phyloP scores from a whole-genome alignment of 768 basidiomycete species.

The Mycena vitilis region DNA sequence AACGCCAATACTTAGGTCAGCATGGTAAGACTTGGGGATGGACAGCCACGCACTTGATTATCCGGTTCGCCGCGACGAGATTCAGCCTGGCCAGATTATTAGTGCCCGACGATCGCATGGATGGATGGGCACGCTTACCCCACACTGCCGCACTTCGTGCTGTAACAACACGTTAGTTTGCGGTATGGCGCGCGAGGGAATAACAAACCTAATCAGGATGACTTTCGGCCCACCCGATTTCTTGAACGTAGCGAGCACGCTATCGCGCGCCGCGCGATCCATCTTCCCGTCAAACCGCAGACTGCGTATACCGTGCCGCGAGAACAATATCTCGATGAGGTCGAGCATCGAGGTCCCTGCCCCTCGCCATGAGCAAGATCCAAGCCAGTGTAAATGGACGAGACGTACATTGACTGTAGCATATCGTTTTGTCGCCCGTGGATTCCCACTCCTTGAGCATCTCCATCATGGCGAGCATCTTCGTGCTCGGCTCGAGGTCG shows the following conservation, averaged over 20 bases:
- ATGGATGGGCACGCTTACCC: constrained; percentile 48
- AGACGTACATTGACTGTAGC: constrained; percentile 72
- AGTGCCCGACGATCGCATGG: neutral
- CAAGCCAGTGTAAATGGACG: constrained; percentile 32
- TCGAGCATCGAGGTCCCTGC: constrained; percentile 84
- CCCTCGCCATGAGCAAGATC: neutral
- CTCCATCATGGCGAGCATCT: constrained; percentile 70
- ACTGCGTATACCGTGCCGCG: constrained; percentile 66
- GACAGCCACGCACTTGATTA: constrained; percentile 66
- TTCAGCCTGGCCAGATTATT: constrained; percentile 54
- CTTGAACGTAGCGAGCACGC: constrained; percentile 65
- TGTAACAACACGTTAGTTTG: constrained; percentile 35
- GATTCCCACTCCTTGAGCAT: constrained; percentile 69
- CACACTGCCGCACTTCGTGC: constrained; percentile 77
- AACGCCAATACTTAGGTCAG: neutral
- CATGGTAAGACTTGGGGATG: neutral
- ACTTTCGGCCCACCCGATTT: constrained; percentile 66
- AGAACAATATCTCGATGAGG: constrained; percentile 69
- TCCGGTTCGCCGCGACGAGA: constrained; percentile 74
- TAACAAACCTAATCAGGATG: constrained; percentile 71
- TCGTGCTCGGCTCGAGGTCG: constrained; percentile 73
- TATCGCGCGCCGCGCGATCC: constrained; percentile 64
- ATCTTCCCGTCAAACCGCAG: constrained; percentile 79
- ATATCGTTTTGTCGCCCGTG: constrained; percentile 76
- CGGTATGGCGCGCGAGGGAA: neutral